Percentiles rank a stretch among this genome's conserved stretches.
Evolutionary conservation across 2,329 filamentous ascomycete genomes (phyloP).

Genomic region (Trichoderma semiorbis): DNA sequence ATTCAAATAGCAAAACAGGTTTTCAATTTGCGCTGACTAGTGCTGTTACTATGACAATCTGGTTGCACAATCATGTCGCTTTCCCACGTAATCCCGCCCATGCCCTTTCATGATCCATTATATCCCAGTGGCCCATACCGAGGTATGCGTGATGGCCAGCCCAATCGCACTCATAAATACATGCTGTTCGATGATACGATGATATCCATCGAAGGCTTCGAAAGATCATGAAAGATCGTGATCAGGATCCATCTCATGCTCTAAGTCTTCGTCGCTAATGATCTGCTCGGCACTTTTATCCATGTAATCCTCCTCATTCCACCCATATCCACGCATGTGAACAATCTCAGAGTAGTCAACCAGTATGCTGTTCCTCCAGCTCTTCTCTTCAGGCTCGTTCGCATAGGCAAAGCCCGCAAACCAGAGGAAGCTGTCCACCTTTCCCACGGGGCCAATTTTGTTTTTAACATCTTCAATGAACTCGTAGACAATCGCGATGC

Average conservation of each 20-base stretch:
- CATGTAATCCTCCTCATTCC: neutral
- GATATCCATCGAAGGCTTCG: neutral
- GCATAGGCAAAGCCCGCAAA: conserved; percentile 9
- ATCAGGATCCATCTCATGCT: too few relatives aligned
- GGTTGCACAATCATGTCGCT: neutral
- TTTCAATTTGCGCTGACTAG: neutral
- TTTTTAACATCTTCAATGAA: conserved; percentile 9
- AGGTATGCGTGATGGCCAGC: neutral
- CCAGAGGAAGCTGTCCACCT: conserved; percentile 12
- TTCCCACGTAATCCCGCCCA: neutral
- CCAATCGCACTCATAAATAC: neutral
- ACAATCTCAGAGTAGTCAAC: conserved; percentile 9
- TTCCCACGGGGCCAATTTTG: neutral
- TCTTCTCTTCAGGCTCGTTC: neutral
- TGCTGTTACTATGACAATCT: neutral
- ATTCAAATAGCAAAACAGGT: neutral
- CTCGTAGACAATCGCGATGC: conserved; percentile 9
- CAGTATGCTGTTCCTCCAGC: conserved; percentile 7
- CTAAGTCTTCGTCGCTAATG: neutral
- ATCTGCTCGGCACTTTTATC: neutral
- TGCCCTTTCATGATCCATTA: neutral
- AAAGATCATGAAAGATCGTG: neutral
- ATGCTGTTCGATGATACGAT: neutral
- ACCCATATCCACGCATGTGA: neutral
- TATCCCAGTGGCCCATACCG: neutral